These are phyloP conservation scores for Cadophora sp. DNA, from an alignment of 2,329 filamentous ascomycete species.

Conservation along the genomic window DNA sequence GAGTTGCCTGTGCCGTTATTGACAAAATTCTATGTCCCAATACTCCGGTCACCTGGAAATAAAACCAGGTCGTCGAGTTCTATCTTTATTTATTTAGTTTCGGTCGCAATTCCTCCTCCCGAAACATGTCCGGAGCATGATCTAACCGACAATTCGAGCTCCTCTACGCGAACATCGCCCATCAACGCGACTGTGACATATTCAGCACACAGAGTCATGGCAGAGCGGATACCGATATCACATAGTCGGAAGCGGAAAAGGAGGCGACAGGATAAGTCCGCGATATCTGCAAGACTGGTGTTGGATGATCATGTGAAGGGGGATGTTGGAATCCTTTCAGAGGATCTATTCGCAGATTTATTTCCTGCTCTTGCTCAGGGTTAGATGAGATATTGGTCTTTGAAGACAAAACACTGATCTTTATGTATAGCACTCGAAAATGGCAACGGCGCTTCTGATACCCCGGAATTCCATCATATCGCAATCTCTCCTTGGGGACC, in stretches of 20 bases:
- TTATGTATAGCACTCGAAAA: slow-evolving; percentile 33
- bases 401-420: slow-evolving; percentile 19
- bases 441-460: slow-evolving; percentile 35
- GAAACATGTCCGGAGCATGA: slow-evolving; percentile 24
- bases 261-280: slow-evolving; percentile 71
- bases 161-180: slow-evolving; percentile 29
- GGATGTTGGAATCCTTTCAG: slow-evolving; percentile 84
- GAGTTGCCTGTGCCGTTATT: slow-evolving; percentile 24
- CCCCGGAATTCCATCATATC: slow-evolving; percentile 62
- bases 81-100: neutral
- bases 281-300: slow-evolving; percentile 80
- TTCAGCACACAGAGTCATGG: slow-evolving; percentile 25
- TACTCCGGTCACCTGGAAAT: slow-evolving; percentile 16
- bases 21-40: slow-evolving; percentile 1
- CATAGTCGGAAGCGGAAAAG: slow-evolving; percentile 52
- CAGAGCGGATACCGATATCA: slow-evolving; percentile 32
- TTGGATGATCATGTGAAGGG: slow-evolving; percentile 86
- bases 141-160: slow-evolving; percentile 17
- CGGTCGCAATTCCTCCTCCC: neutral
- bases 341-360: slow-evolving; percentile 83
- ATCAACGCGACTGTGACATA: slow-evolving; percentile 26
- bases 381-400: slow-evolving; percentile 38
- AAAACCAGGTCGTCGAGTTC: neutral
- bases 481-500: slow-evolving; percentile 79
- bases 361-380: slow-evolving; percentile 67